These are phyloP conservation scores for Ganoderma lingzhi DNA, from an alignment of 1,284 basidiomycete genomes.

Conservation along the genomic window DNA sequence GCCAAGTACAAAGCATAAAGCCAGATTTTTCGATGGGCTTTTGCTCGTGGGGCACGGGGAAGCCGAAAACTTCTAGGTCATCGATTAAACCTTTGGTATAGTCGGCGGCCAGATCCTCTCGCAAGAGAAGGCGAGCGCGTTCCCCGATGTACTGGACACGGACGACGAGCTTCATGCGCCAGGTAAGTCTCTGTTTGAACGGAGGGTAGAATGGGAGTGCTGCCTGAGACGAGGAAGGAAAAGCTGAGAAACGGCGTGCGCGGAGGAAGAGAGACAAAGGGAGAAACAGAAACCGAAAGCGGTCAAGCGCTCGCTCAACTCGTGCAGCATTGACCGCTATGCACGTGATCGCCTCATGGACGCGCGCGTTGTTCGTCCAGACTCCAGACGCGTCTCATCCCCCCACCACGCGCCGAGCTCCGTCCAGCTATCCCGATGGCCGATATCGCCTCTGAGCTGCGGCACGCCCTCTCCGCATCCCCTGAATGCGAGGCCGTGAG, in stretches of 20 bases:
- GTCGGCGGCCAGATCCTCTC: conserved; percentile 29
- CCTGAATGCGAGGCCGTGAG: conserved; percentile 45
- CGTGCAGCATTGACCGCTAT: conserved; percentile 9
- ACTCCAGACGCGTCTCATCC: background rate
- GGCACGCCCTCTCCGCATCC: conserved; percentile 18
- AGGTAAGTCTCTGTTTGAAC: background rate
- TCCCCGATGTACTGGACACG: conserved; percentile 34
- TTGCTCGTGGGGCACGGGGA: conserved; percentile 31
- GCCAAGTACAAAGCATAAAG: conserved; percentile 32
- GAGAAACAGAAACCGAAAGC: background rate
- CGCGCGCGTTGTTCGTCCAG: background rate
- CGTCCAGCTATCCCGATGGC: conserved; percentile 15
- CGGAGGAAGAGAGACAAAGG: conserved; percentile 3
- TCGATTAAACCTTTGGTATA: conserved; percentile 33
- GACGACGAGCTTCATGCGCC: conserved; percentile 32
- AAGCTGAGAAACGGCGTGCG: conserved; percentile 5
- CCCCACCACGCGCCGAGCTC: background rate
- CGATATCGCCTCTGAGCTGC: conserved; percentile 15
- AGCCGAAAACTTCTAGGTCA: conserved; percentile 28
- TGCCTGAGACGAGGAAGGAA: background rate
- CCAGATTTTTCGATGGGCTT: conserved; percentile 34
- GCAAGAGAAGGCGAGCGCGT: conserved; percentile 30
- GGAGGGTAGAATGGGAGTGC: background rate
- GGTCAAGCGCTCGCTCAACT: background rate
- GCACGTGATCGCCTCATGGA: conserved; percentile 3